Evolutionary conservation across 2,329 filamentous ascomycete species (phyloP), one percentile per base, ranked within the genome.

Genomic region (Celoporthe dispersa): DNA sequence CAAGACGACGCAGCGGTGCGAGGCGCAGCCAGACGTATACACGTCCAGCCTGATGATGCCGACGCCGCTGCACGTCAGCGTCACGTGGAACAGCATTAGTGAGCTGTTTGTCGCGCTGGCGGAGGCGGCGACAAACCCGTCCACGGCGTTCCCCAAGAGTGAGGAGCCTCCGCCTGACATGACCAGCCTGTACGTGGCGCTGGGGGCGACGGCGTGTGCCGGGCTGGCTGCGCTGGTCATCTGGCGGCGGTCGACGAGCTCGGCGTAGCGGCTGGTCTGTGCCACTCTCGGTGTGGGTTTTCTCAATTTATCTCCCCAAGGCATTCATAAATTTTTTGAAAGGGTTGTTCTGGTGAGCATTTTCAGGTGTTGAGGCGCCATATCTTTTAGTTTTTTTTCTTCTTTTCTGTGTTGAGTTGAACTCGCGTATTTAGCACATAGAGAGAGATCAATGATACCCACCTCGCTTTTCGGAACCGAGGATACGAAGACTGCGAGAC

Each of bases 21-120:
- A 97, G 79, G 83, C 91, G 73, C 95, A 98, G 80, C 96, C 96
- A 1, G 96, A 99, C 78, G 91, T 94, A 73, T 98, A 98, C 81
- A 97, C 94, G 0, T 89, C 91, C 65, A 86, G 87, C 51, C 84
- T 97, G 75, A 94, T 93, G 78, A 97, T 98, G 92, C 90, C 92
- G 68, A 91, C 94, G 2, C 96, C 96, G 7, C 84, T 98, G 55
- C 97, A 99, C 81, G 96, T 98, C 67, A 97, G 94, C 77, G 94
- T 96, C 39, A 96, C 92, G 8, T 99, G 96, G 96, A 90, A 88
- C 76, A 97, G 93, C 76, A 97, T 98, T 75, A 92, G 92, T 73
- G 96, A 99, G 80, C 87, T 98, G 48, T 99, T 98, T 80, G 94
- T 98, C 33, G 91, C 88, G 48, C 87, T 98, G 68, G 96, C 96